Evolutionary conservation across 2,329 filamentous ascomycete genomes (phyloP).

Genomic region (Diplodia seriata): DNA sequence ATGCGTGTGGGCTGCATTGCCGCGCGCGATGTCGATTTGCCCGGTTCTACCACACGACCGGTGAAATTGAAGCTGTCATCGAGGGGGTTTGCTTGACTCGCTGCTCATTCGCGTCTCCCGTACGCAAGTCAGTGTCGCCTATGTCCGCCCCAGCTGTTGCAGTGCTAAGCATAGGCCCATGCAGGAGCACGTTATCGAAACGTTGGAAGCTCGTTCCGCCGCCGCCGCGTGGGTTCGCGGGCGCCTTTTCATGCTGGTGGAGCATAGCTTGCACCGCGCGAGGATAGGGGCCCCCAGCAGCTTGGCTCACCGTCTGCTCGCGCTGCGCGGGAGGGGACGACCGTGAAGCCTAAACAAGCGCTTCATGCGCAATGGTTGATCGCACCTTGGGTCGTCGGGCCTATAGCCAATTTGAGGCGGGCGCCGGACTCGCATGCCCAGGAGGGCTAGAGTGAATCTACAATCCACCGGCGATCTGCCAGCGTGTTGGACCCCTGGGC

Average conservation of each 20-base stretch:
- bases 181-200: slow-evolving; percentile 3
- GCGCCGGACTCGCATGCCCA: background rate
- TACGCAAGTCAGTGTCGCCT: background rate
- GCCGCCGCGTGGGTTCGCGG: slow-evolving; percentile 5
- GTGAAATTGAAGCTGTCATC: background rate
- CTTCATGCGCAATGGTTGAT: slow-evolving; percentile 14
- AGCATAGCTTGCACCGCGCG: slow-evolving; percentile 13
- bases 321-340: slow-evolving; percentile 7
- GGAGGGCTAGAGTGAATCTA: background rate
- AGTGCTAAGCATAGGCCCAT: background rate
- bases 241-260: slow-evolving; percentile 1
- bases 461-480: slow-evolving; percentile 8
- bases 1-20: background rate
- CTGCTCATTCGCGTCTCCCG: background rate
- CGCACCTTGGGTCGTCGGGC: slow-evolving; percentile 2
- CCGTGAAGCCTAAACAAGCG: slow-evolving; percentile 24
- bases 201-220: background rate
- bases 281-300: slow-evolving; percentile 5
- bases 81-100: background rate
- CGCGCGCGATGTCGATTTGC: background rate
- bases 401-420: background rate
- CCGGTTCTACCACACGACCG: background rate
- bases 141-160: background rate
- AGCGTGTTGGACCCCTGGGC: background rate
- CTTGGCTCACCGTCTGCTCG: slow-evolving; percentile 11